A percentile compares a stretch with the other conserved stretches of the same genome.
phyloP scores from a whole-genome alignment of 495 filamentous ascomycete genomes.

The Neurospora sp. region DNA sequence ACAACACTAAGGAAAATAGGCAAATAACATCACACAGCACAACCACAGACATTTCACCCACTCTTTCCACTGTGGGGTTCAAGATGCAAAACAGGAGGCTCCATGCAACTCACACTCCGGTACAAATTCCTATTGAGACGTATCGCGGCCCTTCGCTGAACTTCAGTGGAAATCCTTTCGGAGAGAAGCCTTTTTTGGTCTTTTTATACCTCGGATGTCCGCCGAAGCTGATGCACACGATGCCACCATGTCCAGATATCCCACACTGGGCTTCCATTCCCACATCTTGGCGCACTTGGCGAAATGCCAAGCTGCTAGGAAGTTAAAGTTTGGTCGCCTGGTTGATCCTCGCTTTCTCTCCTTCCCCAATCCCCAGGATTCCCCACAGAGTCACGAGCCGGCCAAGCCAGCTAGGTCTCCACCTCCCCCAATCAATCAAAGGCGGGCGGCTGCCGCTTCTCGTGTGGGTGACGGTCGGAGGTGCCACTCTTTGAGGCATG shows the following conservation, averaged over 20 bases:
- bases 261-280: background rate
- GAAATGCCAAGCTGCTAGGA: background rate
- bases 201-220: background rate
- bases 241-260: background rate
- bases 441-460: background rate
- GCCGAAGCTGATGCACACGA: background rate
- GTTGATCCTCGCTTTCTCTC: background rate
- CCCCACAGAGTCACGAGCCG: constrained; percentile 14
- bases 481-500: background rate
- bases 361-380: constrained; percentile 2
- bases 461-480: background rate
- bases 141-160: background rate
- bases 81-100: background rate
- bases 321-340: background rate
- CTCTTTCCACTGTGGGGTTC: background rate
- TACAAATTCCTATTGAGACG: background rate
- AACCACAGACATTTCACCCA: background rate
- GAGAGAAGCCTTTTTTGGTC: background rate
- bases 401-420: background rate
- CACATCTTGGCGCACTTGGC: background rate
- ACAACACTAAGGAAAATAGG: background rate
- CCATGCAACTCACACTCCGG: background rate
- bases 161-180: background rate
- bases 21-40: background rate
- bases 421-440: background rate